phyloP scores from a whole-genome alignment of 2,329 filamentous ascomycete species.

The Drechslerella stenobrocha region DNA sequence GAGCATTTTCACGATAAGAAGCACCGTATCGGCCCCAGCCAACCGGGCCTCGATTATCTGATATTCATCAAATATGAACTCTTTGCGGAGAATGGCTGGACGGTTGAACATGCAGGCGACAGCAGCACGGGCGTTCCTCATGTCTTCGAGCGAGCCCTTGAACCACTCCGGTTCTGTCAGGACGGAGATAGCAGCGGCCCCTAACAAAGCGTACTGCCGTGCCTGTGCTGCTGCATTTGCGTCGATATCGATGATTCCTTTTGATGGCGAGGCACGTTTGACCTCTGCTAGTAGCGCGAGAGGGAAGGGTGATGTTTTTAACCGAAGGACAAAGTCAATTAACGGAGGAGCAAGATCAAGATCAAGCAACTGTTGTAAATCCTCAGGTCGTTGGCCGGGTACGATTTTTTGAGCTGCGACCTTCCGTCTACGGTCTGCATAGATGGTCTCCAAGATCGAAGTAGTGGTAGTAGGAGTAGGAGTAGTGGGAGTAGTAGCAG shows the following conservation, averaged over 20 bases:
- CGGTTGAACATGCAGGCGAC: constrained; percentile 89
- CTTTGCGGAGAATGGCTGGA: constrained; percentile 88
- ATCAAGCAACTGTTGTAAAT: constrained; percentile 84
- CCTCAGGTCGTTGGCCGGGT: constrained; percentile 78
- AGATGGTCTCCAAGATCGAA: constrained; percentile 85
- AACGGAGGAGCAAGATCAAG: constrained; percentile 80
- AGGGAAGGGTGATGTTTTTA: constrained; percentile 71
- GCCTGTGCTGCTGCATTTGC: constrained; percentile 89
- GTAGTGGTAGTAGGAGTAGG: constrained; percentile 57
- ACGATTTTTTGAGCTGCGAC: constrained; percentile 81
- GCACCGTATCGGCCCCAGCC: constrained; percentile 88
- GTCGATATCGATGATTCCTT: constrained; percentile 86
- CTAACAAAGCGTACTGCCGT: constrained; percentile 85
- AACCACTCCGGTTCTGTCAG: constrained; percentile 99
- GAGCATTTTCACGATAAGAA: constrained; percentile 98
- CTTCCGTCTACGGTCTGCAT: constrained; percentile 73
- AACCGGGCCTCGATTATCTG: constrained; percentile 93
- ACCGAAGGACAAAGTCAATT: constrained; percentile 77
- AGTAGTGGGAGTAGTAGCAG: too few species aligned
- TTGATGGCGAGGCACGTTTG: constrained; percentile 93
- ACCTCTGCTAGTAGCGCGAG: constrained; percentile 83
- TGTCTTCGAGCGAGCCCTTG: constrained; percentile 93
- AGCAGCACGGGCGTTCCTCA: constrained; percentile 82
- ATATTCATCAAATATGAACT: constrained; percentile 98
- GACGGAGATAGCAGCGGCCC: constrained; percentile 97